A percentile compares a stretch with the other conserved stretches of the same genome.
These are phyloP conservation scores for Cyclotella sp. DNA, from an alignment of 108 stramenopile species.

Conservation along the genomic window DNA sequence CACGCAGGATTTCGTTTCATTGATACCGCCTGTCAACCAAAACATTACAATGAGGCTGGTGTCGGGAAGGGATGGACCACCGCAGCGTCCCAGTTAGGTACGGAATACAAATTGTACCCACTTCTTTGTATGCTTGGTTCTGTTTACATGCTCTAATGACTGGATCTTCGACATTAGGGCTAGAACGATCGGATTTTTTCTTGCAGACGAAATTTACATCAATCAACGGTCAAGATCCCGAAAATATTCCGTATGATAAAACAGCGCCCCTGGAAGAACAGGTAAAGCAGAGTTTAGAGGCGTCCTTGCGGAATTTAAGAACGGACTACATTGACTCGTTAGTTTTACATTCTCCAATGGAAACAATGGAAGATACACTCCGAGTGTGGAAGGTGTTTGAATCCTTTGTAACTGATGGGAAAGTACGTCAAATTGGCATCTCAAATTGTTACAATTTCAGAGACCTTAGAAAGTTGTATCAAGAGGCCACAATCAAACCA, in stretches of 20 bases:
- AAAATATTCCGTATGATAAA: conserved; percentile 81
- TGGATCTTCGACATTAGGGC: conserved; percentile 16
- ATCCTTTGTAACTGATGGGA: conserved; percentile 64
- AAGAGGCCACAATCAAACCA: conserved; percentile 80
- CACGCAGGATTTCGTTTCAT: conserved; percentile 87
- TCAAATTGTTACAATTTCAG: conserved; percentile 68
- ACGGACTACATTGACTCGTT: conserved; percentile 87
- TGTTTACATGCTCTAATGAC: not conserved
- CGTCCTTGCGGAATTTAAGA: conserved; percentile 73
- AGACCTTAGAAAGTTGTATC: conserved; percentile 39
- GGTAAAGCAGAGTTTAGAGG: conserved; percentile 64
- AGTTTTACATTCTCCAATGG: conserved; percentile 69
- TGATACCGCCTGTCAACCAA: conserved; percentile 95
- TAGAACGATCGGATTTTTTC: conserved; percentile 71
- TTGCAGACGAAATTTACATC: conserved; percentile 92
- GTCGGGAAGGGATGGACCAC: conserved; percentile 73
- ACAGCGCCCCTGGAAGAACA: conserved; percentile 60
- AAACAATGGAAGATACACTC: conserved; percentile 54
- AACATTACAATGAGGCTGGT: conserved; percentile 87
- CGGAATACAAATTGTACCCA: too few relatives aligned
- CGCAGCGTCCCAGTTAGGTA: conserved; percentile 53
- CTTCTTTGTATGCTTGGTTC: not conserved
- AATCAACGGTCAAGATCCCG: conserved; percentile 81
- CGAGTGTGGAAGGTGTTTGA: conserved; percentile 83
- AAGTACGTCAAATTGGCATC: conserved; percentile 74